Evolutionary conservation across 1,284 basidiomycete genomes (phyloP), one percentile per base, ranked within the genome.

Genomic region (Puccinia novopanici): DNA sequence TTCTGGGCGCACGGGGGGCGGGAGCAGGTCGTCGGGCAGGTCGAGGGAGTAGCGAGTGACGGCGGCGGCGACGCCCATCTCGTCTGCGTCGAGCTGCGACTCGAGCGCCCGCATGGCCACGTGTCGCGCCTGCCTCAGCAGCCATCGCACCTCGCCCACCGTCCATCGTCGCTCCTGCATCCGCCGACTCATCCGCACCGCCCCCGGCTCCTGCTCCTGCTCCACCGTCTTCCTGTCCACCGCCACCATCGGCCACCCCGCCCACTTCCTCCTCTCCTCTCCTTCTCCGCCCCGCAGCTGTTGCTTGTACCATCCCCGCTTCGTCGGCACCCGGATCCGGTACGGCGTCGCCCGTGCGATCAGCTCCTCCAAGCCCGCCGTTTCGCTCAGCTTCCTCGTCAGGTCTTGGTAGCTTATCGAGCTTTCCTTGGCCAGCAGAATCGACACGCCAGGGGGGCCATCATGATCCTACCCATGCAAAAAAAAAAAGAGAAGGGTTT

Each of bases 91-190:
- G 15, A n/a, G 27, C 37, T 42, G 27, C 2, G 76, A 78, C 22
- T 27, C 45, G 17, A 52, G 27, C 0, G 54, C 76, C 15, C 15
- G 37, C 19, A 61, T 45, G 10, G 67, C 34, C n/a, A 71, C 76
- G 8, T 19, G 19, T 9, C 4, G 8, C 6, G 57, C 24, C 57
- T 50, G 50, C 19, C 40, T 27, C 1, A 78, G 30, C 9, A 78
- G 34, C 67, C 67, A 71, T 24, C 27, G 8, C 12, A 78, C 27
- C 57, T 78, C 76, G 2, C 6, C 17, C 17, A 55, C 22, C 13
- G 24, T 59, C 76, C 76, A 78, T 42, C 30, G 13, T 45, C 67
- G 48, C 24, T 45, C 34, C n/a, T 71, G 65, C 17, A 78, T 78
- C 19, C 34, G 34, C 42, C 71, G 50, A 24, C 71, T 78, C 10